phyloP scores from a whole-genome alignment of 768 basidiomycete species.

The Dacryopinax primogenitus region DNA sequence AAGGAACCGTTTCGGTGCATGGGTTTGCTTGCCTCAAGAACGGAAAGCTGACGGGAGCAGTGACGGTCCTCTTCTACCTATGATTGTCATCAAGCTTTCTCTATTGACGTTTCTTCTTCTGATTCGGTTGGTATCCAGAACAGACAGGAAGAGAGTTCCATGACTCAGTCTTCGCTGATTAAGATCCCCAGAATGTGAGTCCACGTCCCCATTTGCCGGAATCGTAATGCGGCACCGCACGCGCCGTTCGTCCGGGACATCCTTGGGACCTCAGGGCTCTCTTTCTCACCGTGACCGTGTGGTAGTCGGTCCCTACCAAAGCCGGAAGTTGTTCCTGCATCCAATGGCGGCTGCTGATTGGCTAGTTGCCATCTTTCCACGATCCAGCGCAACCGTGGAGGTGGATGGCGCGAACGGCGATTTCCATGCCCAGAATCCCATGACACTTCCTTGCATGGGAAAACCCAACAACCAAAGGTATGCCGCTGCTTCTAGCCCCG shows the following conservation, averaged over 20 bases:
- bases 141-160: background rate
- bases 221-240: no score
- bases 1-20: conserved; percentile 1
- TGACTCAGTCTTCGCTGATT: no score
- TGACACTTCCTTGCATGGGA: background rate
- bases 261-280: no score
- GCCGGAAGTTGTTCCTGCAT: no score
- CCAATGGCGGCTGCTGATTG: background rate
- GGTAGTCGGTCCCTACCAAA: no score
- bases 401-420: background rate
- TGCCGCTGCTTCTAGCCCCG: background rate
- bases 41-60: conserved; percentile 9
- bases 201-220: no score
- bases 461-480: background rate
- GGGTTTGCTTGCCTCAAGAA: conserved; percentile 4
- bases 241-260: no score
- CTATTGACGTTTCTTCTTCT: background rate
- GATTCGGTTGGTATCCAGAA: background rate
- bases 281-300: no score
- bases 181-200: no score
- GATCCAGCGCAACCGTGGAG: background rate
- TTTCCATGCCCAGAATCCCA: background rate
- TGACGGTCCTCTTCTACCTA: background rate
- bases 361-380: background rate
- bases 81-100: background rate